These are phyloP conservation scores for Oenanthe javanica DNA, from an alignment of 140 eudicot genomes.

Conservation along the genomic window DNA sequence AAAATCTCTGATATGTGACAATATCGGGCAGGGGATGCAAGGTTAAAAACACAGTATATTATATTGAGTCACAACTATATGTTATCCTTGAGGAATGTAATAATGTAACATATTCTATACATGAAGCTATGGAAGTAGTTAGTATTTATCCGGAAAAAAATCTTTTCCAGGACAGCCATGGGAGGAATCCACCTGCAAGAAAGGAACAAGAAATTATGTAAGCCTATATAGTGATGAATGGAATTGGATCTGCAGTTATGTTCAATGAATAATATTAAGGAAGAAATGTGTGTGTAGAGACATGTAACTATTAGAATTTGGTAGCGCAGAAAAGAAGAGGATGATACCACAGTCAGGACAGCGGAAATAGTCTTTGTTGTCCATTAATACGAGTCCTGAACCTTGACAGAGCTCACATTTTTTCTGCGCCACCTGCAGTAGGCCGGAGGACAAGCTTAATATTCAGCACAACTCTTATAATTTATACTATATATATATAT, in stretches of 20 bases:
- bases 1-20: background rate
- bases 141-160: conserved; percentile 66
- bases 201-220: background rate
- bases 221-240: too few relatives aligned
- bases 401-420: conserved; percentile 70
- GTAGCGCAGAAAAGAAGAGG: background rate
- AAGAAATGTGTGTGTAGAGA: background rate
- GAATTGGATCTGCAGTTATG: background rate
- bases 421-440: conserved; percentile 60
- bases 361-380: conserved; percentile 59
- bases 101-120: background rate
- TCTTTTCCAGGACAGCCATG: conserved; percentile 97
- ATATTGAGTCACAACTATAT: background rate
- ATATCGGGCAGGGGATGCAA: background rate
- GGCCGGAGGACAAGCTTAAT: background rate
- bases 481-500: too few relatives aligned
- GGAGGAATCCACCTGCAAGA: conserved; percentile 80
- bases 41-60: background rate
- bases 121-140: background rate
- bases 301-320: background rate
- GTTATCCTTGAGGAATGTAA: background rate
- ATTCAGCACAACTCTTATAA: too few relatives aligned
- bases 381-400: conserved; percentile 75
- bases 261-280: background rate
- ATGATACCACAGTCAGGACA: conserved; percentile 76